Evolutionary conservation across 768 basidiomycete species (phyloP), one percentile per base, ranked within the genome.

Genomic region (Russula brevipes): DNA sequence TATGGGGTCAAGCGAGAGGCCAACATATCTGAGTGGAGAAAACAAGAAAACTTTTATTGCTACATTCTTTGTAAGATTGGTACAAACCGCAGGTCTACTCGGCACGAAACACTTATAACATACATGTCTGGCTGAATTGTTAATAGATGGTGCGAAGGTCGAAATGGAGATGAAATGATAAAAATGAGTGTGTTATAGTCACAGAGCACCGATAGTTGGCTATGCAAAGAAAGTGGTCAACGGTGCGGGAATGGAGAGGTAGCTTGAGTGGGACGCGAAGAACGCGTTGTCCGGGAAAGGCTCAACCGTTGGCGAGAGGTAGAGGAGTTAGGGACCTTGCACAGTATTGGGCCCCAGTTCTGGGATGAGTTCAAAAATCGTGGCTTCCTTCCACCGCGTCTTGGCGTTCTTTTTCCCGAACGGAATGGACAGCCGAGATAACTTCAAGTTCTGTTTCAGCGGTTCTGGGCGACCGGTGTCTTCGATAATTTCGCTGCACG

Each of bases 381-480:
- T 60, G 17, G 63, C 53, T 35, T 49, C 58, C 47, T 55, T 64
- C 58, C 53, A 55, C 46, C 54, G 58, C 3, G 39, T 24, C 41
- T 60, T 64, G n/a, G 8, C 10, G 17, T 45, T 60, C 47, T 56
- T 59, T 46, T 56, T 64, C 33, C 63, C 58, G 36, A 64, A 64
- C 12, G 54, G 58, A 33, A 38, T 60, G 19, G 63, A 49, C 2
- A 64, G 52, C 49, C 63, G 63, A 33, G 59, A 41, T 38, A 64
- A 45, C 51, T 49, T 59, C 54, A 60, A 51, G 31, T 55, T 55
- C 24, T 30, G 52, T 33, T 60, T 59, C 8, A 41, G 19, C 4
- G 47, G 12, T 45, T 64, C 63, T 44, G 63, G 59, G n/a, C 63
- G 63, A 33, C 63, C 63, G 10, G 63, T 60, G 19, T 55, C 33